A percentile compares a stretch with the other conserved stretches of the same genome.
These are phyloP conservation scores for Paecilomyces variotii DNA, from an alignment of 2,329 filamentous ascomycete species.

Conservation along the genomic window DNA sequence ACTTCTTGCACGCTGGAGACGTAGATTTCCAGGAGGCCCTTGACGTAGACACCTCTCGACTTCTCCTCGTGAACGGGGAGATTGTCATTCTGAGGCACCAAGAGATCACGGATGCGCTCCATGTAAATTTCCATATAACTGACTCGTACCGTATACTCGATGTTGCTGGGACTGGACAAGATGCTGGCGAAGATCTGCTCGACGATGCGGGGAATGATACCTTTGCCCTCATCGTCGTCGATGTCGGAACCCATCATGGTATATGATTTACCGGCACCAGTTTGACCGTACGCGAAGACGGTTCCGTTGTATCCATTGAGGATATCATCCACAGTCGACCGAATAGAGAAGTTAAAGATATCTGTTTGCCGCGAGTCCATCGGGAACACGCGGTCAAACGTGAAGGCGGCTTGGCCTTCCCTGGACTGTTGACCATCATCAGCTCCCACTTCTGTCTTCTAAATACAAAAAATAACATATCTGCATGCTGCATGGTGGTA, in stretches of 20 bases:
- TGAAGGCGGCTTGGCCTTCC: constrained; percentile 79
- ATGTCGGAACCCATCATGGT: constrained; percentile 98
- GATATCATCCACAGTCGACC: constrained; percentile 92
- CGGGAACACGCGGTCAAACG: constrained; percentile 95
- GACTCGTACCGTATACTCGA: constrained; percentile 97
- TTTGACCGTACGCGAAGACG: constrained; percentile 97
- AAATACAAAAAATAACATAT: neutral
- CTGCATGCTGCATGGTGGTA: neutral
- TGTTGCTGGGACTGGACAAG: constrained; percentile 79
- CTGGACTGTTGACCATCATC: constrained; percentile 52
- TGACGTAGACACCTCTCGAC: constrained; percentile 91
- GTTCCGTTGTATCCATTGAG: constrained; percentile 99
- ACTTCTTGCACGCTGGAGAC: constrained; percentile 93
- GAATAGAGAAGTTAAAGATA: constrained; percentile 97
- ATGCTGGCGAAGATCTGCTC: constrained; percentile 98
- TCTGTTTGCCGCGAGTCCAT: constrained; percentile 85
- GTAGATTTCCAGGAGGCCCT: constrained; percentile 88
- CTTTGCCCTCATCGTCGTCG: constrained; percentile 76
- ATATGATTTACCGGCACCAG: constrained; percentile 95
- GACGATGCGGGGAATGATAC: constrained; percentile 93
- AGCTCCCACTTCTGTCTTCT: neutral
- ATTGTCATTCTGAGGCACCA: constrained; percentile 91
- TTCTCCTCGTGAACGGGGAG: constrained; percentile 97
- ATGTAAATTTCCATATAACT: constrained; percentile 99
- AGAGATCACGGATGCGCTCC: constrained; percentile 91